Evolutionary conservation across 192 early-diverging fungal genomes (phyloP), one percentile per base, ranked within the genome.

Genomic region (Martensiomyces pterosporus): DNA sequence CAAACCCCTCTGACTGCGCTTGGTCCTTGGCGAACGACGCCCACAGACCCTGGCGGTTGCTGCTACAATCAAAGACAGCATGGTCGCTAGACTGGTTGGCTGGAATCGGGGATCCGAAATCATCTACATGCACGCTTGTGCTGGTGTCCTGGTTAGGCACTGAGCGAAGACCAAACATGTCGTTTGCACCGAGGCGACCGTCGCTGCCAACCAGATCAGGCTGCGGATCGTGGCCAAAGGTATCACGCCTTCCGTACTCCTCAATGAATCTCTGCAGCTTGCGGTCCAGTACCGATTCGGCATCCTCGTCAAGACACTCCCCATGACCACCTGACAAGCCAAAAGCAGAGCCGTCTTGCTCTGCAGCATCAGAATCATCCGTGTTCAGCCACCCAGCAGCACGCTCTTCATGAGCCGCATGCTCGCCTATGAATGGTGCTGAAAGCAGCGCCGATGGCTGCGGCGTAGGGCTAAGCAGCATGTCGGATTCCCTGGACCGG

Each of bases 231-330:
- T 24, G 23, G 44, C 26, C 37, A 3, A 47, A n/a, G 23, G 37
- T 22, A 13, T 25, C 43, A 39, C 52, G 52, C 6, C 25, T 42
- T 12, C 44, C 44, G 39, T 39, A 40, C 54, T 56, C 54, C 36
- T 41, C 34, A 34, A 56, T 47, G 22, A 47, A 47, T 12, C 54
- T 27, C 44, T 32, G 44, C 38, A 56, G 45, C 54, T 33, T 56
- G 44, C 46, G 45, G 39, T 56, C 44, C 35, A 55, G 24, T 10
- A 46, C 35, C 0, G 52, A 17, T 26, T 55, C 52, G 24, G 21
- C 16, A 16, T 55, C 42, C 33, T 22, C 32, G 10, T 24, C 33
- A 21, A 39, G 16, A 17, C 12, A 14, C 33, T 22, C 18, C 21
- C 15, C 32, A 21, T 19, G 29, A 33, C 15, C 27, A 17, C 16